A percentile compares a stretch with the other conserved stretches of the same genome.
phyloP scores from a whole-genome alignment of 2,329 filamentous ascomycete genomes.

The Cercospora sp. region DNA sequence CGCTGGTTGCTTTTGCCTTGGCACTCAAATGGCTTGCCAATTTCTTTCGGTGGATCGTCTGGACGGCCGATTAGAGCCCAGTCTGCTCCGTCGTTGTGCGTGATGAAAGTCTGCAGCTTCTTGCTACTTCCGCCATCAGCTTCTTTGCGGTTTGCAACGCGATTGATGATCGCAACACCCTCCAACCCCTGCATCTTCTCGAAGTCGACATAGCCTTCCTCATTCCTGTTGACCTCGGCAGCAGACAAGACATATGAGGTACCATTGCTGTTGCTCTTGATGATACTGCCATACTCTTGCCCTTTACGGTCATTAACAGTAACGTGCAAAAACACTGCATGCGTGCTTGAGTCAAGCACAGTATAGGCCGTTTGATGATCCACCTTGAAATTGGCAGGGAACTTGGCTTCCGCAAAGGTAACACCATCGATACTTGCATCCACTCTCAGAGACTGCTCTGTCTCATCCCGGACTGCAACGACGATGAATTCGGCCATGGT shows the following conservation, averaged over 20 bases:
- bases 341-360: conserved; percentile 89
- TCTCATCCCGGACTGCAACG: conserved; percentile 69
- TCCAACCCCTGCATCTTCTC: conserved; percentile 93
- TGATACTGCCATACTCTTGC: conserved; percentile 76
- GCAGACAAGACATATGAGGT: conserved; percentile 90
- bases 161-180: conserved; percentile 83
- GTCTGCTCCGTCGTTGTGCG: conserved; percentile 90
- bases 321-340: conserved; percentile 92
- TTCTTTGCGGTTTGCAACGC: conserved; percentile 72
- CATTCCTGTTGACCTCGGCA: conserved; percentile 76
- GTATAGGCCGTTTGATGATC: conserved; percentile 82
- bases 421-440: conserved; percentile 83
- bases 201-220: conserved; percentile 81
- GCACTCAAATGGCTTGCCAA: conserved; percentile 68
- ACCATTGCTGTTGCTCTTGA: conserved; percentile 98
- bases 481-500: conserved; percentile 97
- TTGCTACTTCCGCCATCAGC: conserved; percentile 66
- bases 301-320: conserved; percentile 67
- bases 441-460: conserved; percentile 68
- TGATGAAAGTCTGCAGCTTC: conserved; percentile 85
- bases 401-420: conserved; percentile 77
- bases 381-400: conserved; percentile 81
- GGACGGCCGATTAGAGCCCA: conserved; percentile 81
- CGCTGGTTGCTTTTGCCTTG: conserved; percentile 54
- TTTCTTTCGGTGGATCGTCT: conserved; percentile 62